phyloP scores from a whole-genome alignment of 768 basidiomycete species.

The Floccularia luteovirens region DNA sequence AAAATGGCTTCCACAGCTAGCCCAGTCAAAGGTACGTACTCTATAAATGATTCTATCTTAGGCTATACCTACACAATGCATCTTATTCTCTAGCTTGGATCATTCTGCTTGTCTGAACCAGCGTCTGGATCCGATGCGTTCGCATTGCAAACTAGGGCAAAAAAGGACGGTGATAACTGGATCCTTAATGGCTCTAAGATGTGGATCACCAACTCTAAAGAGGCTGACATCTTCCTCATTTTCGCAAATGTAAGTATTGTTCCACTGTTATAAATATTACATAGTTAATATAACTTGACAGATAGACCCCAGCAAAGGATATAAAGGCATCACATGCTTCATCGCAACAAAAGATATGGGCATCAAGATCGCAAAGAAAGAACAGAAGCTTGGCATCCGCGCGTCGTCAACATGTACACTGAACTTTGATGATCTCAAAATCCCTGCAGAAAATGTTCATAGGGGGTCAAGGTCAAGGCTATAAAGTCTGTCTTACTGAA shows the following conservation, averaged over 20 bases:
- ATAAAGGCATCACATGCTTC: slow-evolving; percentile 99
- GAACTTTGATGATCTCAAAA: slow-evolving; percentile 88
- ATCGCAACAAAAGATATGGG: slow-evolving; percentile 96
- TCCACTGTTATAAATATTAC: not conserved
- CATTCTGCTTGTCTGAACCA: slow-evolving; percentile 91
- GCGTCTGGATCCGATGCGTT: slow-evolving; percentile 96
- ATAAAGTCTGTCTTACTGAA: slow-evolving; percentile 47
- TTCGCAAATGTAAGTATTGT: slow-evolving; percentile 75
- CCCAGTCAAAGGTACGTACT: slow-evolving; percentile 58
- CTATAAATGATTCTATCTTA: no score
- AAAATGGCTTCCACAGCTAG: slow-evolving; percentile 80
- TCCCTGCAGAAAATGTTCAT: slow-evolving; percentile 83
- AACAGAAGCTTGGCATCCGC: slow-evolving; percentile 95
- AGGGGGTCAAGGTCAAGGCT: slow-evolving; percentile 87
- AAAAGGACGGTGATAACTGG: slow-evolving; percentile 80
- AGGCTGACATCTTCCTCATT: slow-evolving; percentile 87
- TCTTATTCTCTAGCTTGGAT: slow-evolving; percentile 62
- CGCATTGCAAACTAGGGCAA: slow-evolving; percentile 89
- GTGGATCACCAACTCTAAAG: slow-evolving; percentile 97
- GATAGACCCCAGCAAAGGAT: slow-evolving; percentile 86
- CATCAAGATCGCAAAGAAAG: slow-evolving; percentile 95
- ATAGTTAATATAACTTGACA: slow-evolving; percentile 13
- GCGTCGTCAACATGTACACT: slow-evolving; percentile 94
- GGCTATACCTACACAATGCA: no score
- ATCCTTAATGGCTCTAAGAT: slow-evolving; percentile 96